Evolutionary conservation across 2,329 filamentous ascomycete genomes (phyloP), one percentile per base, ranked within the genome.

Genomic region (Fusarium oligoseptatum): DNA sequence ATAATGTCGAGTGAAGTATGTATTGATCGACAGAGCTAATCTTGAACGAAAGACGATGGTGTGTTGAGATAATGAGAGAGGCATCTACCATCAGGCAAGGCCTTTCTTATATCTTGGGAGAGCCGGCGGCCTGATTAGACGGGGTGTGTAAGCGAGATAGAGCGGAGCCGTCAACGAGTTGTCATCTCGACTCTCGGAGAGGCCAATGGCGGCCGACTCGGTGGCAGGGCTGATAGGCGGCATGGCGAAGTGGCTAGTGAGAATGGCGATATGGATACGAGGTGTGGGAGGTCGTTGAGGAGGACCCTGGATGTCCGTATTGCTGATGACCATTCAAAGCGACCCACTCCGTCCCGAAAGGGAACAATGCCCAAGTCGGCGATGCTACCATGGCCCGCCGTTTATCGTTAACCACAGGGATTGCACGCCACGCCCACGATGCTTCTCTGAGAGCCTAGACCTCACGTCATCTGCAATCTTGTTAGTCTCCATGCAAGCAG

Each of bases 261-360:
- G 71, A 76, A 76, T 76, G 75, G 77, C 73, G 71, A 79, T 75
- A 70, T 70, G 68, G 76, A 79, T 79, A 79, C 77, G 77, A 79
- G 77, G 76, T 77, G 66, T 67, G 74, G 73, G 68, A 62, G 73
- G 45, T 52, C 58, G 24, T 57, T 66, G 72, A 65, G 66, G 64
- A 71, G 72, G 60, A 67, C 72, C 76, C 70, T 75, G 68, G 71
- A 68, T 69, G 56, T 64, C 70, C 74, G 77, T 79, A 76, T 69
- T 71, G 77, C 74, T 78, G 69, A 74, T 66, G 52, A 56, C 70
- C 67, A 79, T 57, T 73, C 58, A 71, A 67, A 63, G 55, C 74
- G 70, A 76, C 73, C 71, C 67, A 63, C 67, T 63, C 58, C 36
- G 43, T 73, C 70, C 77, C 64, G 67, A 76, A 72, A 52, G 37